Base-by-base conservation (phyloP, 2,329 filamentous ascomycete genomes). In the Cladosporium cucumerinum region DNA sequence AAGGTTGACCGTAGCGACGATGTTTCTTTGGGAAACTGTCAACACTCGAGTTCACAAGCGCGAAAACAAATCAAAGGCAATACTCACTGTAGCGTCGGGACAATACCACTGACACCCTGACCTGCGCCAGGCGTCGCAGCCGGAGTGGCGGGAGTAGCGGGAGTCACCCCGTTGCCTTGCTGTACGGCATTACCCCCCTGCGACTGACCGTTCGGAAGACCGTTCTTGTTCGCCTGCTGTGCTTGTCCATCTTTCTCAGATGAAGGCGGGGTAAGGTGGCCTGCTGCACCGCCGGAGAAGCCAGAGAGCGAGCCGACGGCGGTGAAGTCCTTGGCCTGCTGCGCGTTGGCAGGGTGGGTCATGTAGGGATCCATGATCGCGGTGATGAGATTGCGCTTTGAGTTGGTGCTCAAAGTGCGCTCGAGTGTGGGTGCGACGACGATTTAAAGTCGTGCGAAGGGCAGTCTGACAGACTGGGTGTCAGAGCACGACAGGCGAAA, bases 1-100 rank as follows among this genome's bases (percentile, higher is more conserved):
- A 76, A 98, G 86, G 80, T 98, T 98, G 84, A 98, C 95, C 72
- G 95, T 99, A 72, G 95, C 94, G 80, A 98, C 94, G 82, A 98
- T 97, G 84, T 98, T 97, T 89, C 92, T 96, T 92, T 30, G 57
- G 8, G 70, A 61, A 55, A 65, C 51, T 65, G 68, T 72, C 68
- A 72, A 70, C 52, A 66, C 65, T 64, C 65, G 67, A 68, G 67
- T 63, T 62, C 64, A 39, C 71, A 68, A 68, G 67, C 73, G 74
- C 23, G 68, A 75, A 72, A 72, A 74, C 72, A 68, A 66, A 72
- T 72, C 73, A 66, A 66, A 68, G 68, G 68, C 63, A 67, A 88
- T 89, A 95, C 93, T 92, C 92, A 96, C 93, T 97, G 92, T 86
- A 97, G 85, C 73, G 92, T 96, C 73, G 93, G 93, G 76, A 93